These are phyloP conservation scores for Penicillium sp. DNA, from an alignment of 2,329 filamentous ascomycete species.

Conservation along the genomic window DNA sequence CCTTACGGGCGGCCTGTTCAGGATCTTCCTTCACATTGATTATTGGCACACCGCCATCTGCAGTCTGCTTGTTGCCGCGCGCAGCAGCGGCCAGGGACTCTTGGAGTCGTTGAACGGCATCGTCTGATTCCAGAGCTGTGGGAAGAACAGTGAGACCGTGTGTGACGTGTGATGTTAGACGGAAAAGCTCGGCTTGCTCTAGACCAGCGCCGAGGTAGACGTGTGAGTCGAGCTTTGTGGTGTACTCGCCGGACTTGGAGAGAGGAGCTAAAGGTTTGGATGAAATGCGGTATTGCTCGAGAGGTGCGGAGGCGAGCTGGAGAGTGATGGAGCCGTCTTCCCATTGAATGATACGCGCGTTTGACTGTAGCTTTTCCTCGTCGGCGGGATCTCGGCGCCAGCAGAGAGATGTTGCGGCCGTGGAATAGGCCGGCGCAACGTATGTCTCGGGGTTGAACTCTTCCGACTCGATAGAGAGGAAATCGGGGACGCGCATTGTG, in stretches of 20 bases:
- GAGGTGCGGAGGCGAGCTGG: constrained; percentile 65
- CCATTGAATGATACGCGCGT: constrained; percentile 68
- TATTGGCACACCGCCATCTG: constrained; percentile 58
- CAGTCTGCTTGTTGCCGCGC: constrained; percentile 55
- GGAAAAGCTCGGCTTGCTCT: constrained; percentile 60
- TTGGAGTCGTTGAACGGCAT: constrained; percentile 65
- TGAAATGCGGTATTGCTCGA: constrained; percentile 63
- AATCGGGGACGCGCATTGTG: constrained; percentile 65
- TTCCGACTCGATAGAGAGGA: constrained; percentile 64
- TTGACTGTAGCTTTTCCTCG: constrained; percentile 62
- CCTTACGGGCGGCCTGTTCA: constrained; percentile 62
- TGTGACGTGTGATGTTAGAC: constrained; percentile 66
- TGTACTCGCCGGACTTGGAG: constrained; percentile 56
- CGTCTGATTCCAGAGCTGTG: constrained; percentile 59
- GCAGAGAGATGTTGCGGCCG: constrained; percentile 66
- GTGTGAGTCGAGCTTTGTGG: constrained; percentile 62
- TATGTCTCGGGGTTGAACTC: constrained; percentile 65
- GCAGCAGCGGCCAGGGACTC: constrained; percentile 61
- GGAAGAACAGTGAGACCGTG: constrained; percentile 61
- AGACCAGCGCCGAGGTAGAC: constrained; percentile 66
- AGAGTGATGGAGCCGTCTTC: constrained; percentile 69
- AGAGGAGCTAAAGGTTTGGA: constrained; percentile 62
- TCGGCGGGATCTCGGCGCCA: constrained; percentile 68
- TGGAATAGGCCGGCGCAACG: constrained; percentile 64
- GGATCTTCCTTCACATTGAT: constrained; percentile 65